Evolutionary conservation across 257 asterid genomes (phyloP).

Genomic region (Marsdenia floribunda): DNA sequence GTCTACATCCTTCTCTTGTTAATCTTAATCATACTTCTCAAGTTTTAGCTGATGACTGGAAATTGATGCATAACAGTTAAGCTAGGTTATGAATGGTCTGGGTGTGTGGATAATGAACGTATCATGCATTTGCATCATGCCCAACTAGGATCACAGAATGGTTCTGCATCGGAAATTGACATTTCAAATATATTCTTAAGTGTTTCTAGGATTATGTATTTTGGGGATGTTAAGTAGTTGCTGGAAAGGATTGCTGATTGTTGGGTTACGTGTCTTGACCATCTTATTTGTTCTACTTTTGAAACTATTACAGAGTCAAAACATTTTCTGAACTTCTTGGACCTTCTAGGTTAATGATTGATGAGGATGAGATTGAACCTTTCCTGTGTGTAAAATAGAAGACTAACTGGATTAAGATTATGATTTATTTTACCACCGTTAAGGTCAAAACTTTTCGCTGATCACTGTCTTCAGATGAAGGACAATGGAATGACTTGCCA

Average conservation of each 20-base stretch:
- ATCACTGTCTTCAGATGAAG: background rate
- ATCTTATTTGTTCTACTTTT: background rate
- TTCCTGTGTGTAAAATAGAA: background rate
- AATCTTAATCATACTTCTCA: background rate
- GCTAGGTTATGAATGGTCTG: background rate
- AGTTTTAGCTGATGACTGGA: background rate
- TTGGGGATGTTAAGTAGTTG: background rate
- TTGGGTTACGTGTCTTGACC: background rate
- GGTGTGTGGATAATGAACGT: background rate
- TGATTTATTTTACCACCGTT: background rate
- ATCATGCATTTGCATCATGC: background rate
- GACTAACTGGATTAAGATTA: background rate
- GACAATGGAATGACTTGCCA: background rate
- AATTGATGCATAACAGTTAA: background rate
- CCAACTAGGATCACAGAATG: background rate
- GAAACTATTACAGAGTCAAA: background rate
- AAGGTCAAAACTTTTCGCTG: background rate
- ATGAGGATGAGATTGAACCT: background rate
- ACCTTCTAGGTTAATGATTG: background rate
- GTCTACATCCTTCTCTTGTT: background rate
- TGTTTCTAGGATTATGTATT: background rate
- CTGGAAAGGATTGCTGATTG: background rate
- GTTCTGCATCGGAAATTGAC: background rate
- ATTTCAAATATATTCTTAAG: background rate
- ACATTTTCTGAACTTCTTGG: background rate